Evolutionary conservation across 768 basidiomycete genomes (phyloP).

Genomic region (Holtermanniella nyarrowii): DNA sequence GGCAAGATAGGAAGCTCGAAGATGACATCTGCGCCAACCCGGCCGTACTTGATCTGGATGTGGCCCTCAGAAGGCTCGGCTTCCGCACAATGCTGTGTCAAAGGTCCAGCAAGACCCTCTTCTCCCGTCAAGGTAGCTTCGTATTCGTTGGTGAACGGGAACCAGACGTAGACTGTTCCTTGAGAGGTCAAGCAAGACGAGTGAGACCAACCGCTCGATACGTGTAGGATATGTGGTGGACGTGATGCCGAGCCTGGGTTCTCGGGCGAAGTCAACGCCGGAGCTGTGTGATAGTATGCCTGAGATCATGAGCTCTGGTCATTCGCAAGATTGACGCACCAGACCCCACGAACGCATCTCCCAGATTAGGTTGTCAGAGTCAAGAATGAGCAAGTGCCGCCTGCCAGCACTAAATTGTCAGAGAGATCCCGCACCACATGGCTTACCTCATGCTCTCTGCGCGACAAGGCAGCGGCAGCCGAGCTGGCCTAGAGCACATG

Average conservation of each 20-base stretch:
- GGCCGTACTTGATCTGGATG: slow-evolving; percentile 20
- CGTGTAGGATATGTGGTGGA: slow-evolving; percentile 21
- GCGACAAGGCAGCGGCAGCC: slow-evolving; percentile 24
- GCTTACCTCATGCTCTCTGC: slow-evolving; percentile 14
- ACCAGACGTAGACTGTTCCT: slow-evolving; percentile 29
- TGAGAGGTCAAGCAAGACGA: slow-evolving; percentile 24
- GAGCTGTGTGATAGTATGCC: slow-evolving; percentile 31
- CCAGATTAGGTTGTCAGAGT: slow-evolving; percentile 34
- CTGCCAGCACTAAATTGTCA: slow-evolving; percentile 10
- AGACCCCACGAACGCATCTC: slow-evolving; percentile 24
- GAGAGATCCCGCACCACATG: not conserved
- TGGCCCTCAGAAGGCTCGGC: not conserved
- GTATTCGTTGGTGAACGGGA: slow-evolving; percentile 21
- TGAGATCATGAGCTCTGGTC: slow-evolving; percentile 4
- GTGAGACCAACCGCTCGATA: slow-evolving; percentile 30
- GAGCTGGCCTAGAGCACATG: slow-evolving; percentile 20
- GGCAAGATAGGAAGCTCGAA: slow-evolving; percentile 15
- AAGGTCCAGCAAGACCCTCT: slow-evolving; percentile 10
- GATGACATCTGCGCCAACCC: slow-evolving; percentile 16
- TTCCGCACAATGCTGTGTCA: slow-evolving; percentile 6
- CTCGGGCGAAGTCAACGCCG: slow-evolving; percentile 16
- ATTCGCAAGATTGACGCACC: slow-evolving; percentile 9
- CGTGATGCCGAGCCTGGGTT: slow-evolving; percentile 13
- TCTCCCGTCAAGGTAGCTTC: slow-evolving; percentile 10
- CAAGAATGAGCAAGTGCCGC: slow-evolving; percentile 31